phyloP scores from a whole-genome alignment of 2,329 filamentous ascomycete genomes.

The Alternaria metachromatica region DNA sequence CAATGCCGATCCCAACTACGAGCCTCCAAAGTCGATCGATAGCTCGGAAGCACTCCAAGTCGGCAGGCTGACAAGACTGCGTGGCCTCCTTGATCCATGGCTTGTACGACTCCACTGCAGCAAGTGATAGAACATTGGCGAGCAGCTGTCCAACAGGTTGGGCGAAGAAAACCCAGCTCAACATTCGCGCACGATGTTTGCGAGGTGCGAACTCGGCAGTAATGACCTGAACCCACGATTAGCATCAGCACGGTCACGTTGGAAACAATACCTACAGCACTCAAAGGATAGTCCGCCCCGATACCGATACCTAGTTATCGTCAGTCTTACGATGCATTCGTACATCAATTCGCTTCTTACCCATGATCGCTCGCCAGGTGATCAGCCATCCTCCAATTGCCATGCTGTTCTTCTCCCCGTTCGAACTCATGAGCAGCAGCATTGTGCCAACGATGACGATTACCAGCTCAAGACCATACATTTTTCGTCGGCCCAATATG shows the following conservation, averaged over 20 bases:
- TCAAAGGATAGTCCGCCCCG: conserved; percentile 48
- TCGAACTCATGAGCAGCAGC: conserved; percentile 48
- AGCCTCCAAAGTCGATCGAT: conserved; percentile 51
- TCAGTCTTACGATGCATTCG: not conserved
- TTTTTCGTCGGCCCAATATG: conserved; percentile 45
- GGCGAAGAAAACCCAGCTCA: conserved; percentile 52
- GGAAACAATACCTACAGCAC: conserved; percentile 28
- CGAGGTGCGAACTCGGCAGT: conserved; percentile 50
- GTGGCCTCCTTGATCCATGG: conserved; percentile 27
- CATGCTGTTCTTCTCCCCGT: conserved; percentile 45
- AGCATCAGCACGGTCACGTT: not conserved
- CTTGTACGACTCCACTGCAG: conserved; percentile 35
- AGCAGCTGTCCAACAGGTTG: conserved; percentile 51
- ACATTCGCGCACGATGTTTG: conserved; percentile 49
- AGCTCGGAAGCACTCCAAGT: conserved; percentile 34
- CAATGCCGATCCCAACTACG: conserved; percentile 50
- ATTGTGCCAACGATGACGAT: conserved; percentile 52
- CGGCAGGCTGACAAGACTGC: conserved; percentile 22
- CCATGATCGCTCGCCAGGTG: conserved; percentile 51
- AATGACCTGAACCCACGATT: conserved; percentile 30
- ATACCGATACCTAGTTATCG: conserved; percentile 41
- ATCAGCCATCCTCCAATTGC: conserved; percentile 49
- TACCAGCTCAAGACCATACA: conserved; percentile 51
- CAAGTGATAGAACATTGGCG: conserved; percentile 39
- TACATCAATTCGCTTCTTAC: conserved; percentile 16